A percentile compares a stretch with the other conserved stretches of the same genome.
Evolutionary conservation across 176 grass and related monocot species (phyloP).

Genomic region (Canna indica): DNA sequence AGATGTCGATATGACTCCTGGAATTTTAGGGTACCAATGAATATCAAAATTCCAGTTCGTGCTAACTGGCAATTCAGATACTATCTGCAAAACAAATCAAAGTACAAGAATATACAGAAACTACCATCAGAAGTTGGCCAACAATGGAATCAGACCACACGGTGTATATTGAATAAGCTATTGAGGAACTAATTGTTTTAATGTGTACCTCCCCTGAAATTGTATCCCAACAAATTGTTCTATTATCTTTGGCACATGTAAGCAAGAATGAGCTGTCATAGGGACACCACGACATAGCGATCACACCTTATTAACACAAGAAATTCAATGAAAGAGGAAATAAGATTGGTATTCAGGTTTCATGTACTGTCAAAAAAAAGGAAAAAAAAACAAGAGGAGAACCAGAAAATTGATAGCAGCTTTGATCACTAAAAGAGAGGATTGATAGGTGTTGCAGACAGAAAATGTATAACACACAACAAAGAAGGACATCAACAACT

Average conservation of each 20-base stretch:
- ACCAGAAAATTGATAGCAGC: too few relatives aligned
- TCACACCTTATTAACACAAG: constrained; percentile 55
- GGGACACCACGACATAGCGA: constrained; percentile 98
- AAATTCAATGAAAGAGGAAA: constrained; percentile 19
- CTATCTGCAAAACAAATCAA: constrained; percentile 37
- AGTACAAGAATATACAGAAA: constrained; percentile 1
- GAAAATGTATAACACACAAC: too few relatives aligned
- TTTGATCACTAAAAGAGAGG: too few relatives aligned
- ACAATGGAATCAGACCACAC: background rate
- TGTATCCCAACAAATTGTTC: constrained; percentile 99
- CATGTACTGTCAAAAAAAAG: background rate
- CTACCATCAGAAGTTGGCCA: constrained; percentile 4
- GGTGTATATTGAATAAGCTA: background rate
- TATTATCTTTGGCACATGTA: constrained; percentile 96
- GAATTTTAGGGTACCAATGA: constrained; percentile 95
- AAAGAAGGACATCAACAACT: too few relatives aligned
- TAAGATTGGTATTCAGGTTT: background rate
- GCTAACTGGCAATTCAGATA: constrained; percentile 80
- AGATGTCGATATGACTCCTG: constrained; percentile 83
- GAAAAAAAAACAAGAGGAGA: too few relatives aligned
- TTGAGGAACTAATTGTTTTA: background rate
- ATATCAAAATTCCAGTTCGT: constrained; percentile 90
- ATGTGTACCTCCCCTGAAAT: constrained; percentile 75
- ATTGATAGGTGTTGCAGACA: too few relatives aligned
- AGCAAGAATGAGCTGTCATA: constrained; percentile 98